Base-by-base conservation (phyloP, 805 yeast species). In the Cyberlindnera misumaiensis region DNA sequence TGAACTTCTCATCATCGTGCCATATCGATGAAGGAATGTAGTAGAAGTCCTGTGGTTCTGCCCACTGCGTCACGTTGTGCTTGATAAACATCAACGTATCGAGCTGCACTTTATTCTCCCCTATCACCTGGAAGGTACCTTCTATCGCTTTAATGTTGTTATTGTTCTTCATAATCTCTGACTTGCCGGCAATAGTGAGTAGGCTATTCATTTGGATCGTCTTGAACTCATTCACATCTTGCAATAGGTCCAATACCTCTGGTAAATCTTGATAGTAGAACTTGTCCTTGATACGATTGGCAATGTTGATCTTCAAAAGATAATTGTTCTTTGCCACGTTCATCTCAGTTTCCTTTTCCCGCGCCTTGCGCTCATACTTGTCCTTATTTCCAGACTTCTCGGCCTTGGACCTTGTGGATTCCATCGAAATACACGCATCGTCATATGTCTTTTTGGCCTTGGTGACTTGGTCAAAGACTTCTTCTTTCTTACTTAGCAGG, bases 241-340 rank as follows among this genome's bases (percentile, higher is more conserved):
- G 98, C 49, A 80, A 63, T 47, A 83, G 73, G 60, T 90, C 97
- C 43, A 93, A 67, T 29, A 86, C 61, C 59, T 89, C 96, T 0
- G 98, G 98, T 18, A 88, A 64, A 59, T 93, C 97, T 63, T 90
- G 97, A 56, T 83, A 88, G 59, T 70, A 89, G 63, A 78, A 88
- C 60, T 93, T 93, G 60, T 90, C 97, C 62, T 93, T 93, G 42
- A 89, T 64, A 43, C 97, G 72, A 62, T 93, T 93, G 38, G 95
- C 93, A 20, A 85, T 75, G 51, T 78, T 83, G 55, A 93, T 80
- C 48, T 77, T 77, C 41, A 93, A 73, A 48, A 93, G 62, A 59
- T 93, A 93, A 24, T 72, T 72, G 62, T 90, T 90, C 59, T 93
- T 93, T n/a, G 81, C 77, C 40, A 72, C 72, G 59, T 88, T 83